Evolutionary conservation across 345 rosid species (phyloP), one percentile per base, ranked within the genome.

Genomic region (Moricandia arvensis): DNA sequence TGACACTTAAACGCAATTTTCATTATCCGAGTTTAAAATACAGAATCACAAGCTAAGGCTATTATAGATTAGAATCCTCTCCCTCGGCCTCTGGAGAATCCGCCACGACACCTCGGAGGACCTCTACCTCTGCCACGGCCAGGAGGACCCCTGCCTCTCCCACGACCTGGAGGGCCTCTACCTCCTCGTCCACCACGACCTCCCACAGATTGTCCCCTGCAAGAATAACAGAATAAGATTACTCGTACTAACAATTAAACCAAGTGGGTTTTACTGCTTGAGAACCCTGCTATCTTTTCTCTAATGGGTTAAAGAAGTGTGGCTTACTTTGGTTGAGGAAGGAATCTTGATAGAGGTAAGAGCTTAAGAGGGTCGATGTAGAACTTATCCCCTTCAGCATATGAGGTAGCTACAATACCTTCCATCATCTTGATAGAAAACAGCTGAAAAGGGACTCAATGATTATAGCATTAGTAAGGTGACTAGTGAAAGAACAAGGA

Each of bases 401-500:
- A 91, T 1, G 97, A 90, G 75, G 93, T 87, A 2, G 98, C 96
- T 47, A 94, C 90, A 70, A 90, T 87, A 30, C 97, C 98, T 83
- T 89, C 97, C 90, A 86, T 86, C 97, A 94, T 87, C 82, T 95
- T 92, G 78, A 95, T 47, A 3, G 97, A 90, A 78, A 95, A 95
- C 31, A 71, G 83, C 97, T 91, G 91, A 81, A 34, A 59, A 57
- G 12, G 27, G 7, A 58, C 54, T 13, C 70, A 77, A 65, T 11
- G 15, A 6, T n/a, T 24, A 5, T 2, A 59, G 35, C 45, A 55
- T 64, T 4, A 69, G 62, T 11, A 9, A 71, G 33, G 18, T 8
- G 18, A 17, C 8, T 0, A 72, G 57, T 47, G 26, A 21, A 41
- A 47, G 43, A 51, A 58, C 51, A 55, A 21, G 15, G 18, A 90